phyloP scores from a whole-genome alignment of 2,329 filamentous ascomycete species.

The Pochonia chlamydosporia region DNA sequence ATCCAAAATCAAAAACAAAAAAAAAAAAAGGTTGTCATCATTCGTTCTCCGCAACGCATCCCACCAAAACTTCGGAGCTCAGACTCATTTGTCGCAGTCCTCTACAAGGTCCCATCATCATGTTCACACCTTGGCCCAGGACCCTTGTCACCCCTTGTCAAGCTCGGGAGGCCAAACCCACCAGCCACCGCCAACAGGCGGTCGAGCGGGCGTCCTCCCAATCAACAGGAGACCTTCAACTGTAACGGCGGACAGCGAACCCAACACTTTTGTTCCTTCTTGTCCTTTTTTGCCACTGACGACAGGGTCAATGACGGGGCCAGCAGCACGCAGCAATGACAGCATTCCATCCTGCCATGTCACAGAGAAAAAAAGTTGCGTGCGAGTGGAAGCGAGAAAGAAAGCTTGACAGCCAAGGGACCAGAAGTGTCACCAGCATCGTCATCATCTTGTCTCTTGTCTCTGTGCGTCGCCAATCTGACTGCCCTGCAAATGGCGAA shows the following conservation, averaged over 20 bases:
- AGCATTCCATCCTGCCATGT: too few species aligned
- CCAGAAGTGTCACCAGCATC: not conserved
- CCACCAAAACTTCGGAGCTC: slow-evolving; percentile 1
- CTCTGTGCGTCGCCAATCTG: not conserved
- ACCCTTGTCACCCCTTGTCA: slow-evolving; percentile 2
- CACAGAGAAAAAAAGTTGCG: too few species aligned
- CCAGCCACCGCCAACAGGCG: not conserved
- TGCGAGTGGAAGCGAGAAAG: too few species aligned
- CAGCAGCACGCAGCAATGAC: too few species aligned
- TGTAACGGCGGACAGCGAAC: not conserved
- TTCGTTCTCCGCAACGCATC: not conserved
- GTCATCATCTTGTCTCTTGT: not conserved
- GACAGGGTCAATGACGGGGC: not conserved
- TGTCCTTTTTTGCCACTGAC: not conserved
- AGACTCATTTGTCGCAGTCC: not conserved
- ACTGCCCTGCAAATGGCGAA: not conserved
- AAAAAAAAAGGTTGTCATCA: too few species aligned
- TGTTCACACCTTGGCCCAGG: not conserved
- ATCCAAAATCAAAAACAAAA: not conserved
- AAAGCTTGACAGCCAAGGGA: not conserved
- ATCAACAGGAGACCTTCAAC: not conserved
- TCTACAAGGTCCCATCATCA: slow-evolving; percentile 1
- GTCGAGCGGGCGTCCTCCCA: slow-evolving; percentile 1
- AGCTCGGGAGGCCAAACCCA: not conserved
- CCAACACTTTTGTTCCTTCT: not conserved